phyloP scores from a whole-genome alignment of 169 alveolate species.

The Eimeria tenella region DNA sequence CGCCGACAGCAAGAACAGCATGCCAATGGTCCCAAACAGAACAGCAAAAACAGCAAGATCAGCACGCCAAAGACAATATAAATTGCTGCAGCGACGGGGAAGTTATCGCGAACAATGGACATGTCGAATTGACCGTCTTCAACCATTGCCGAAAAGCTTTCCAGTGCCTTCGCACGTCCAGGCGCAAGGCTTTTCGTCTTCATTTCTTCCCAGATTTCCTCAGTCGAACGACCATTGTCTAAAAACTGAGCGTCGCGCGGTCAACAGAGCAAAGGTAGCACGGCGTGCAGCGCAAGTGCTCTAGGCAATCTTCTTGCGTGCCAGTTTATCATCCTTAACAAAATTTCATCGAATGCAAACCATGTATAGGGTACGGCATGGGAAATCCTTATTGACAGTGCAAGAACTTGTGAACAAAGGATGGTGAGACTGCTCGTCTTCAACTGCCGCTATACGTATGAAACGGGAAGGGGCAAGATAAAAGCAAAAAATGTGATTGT shows the following conservation, averaged over 20 bases:
- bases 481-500: not conserved
- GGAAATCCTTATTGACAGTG: too few relatives aligned
- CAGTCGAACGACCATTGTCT: conserved; percentile 36
- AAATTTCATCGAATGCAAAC: too few relatives aligned
- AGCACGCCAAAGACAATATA: conserved; percentile 8
- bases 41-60: not conserved
- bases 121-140: conserved; percentile 24
- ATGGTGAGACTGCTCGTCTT: too few relatives aligned
- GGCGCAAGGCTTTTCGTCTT: conserved; percentile 7
- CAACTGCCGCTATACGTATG: too few relatives aligned
- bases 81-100: not conserved
- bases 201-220: conserved; percentile 41
- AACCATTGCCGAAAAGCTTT: not conserved
- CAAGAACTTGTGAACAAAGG: too few relatives aligned
- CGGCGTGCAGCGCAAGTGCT: not conserved
- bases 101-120: not conserved
- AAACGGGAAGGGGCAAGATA: too few relatives aligned
- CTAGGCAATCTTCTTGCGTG: not conserved
- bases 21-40: not conserved
- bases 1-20: conserved; percentile 37
- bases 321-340: too few relatives aligned
- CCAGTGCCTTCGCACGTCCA: not conserved
- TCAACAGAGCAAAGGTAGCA: not conserved
- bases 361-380: too few relatives aligned
- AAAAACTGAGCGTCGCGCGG: conserved; percentile 17